Evolutionary conservation across 2,329 filamentous ascomycete genomes (phyloP), one percentile per base, ranked within the genome.

Genomic region (Paraphoma sp.): DNA sequence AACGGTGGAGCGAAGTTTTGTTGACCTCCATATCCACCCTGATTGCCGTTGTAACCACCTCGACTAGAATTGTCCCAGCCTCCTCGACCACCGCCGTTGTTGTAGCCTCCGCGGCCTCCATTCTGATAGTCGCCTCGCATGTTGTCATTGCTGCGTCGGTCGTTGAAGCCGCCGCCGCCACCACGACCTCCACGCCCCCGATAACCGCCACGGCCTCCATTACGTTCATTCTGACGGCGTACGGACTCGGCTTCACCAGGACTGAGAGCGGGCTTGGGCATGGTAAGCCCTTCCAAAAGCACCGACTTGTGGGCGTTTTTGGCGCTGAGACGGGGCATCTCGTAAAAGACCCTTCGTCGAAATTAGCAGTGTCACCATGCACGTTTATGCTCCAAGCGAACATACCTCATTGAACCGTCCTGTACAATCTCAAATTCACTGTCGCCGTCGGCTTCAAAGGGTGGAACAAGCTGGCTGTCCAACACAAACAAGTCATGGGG

Each of bases 221-320:
- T 79, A 67, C 87, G 87, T 51, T 92, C 91, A 88, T 18, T 84
- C 82, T 57, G 86, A 84, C 52, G 85, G 81, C 33, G 89, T 81
- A 72, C 89, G 88, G 51, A 84, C 83, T 71, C 87, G 87, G 43
- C 93, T 85, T 85, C 86, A 33, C 86, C 84, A 54, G 91, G 90
- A 28, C 50, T 64, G 1, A 99, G 85, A 9, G 87, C 89, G 1
- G 91, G 87, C 1, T 84, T 79, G 4, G 90, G 87, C 54, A 93
- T 83, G 67, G 89, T 87, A 40, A 93, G 88, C 11, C 95, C 95
- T 2, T 92, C 89, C 36, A 99, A 83, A 12, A 99, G 84, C 90
- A 97, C 96, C 6, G 93, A 97, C 74, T 97, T 97, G 79, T 99
- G 95, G 4, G 87, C 81, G 67, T 91, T 85, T 9, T 82, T 82